phyloP scores from a whole-genome alignment of 106 monocot genomes.

The Apostasia shenzhenica region DNA sequence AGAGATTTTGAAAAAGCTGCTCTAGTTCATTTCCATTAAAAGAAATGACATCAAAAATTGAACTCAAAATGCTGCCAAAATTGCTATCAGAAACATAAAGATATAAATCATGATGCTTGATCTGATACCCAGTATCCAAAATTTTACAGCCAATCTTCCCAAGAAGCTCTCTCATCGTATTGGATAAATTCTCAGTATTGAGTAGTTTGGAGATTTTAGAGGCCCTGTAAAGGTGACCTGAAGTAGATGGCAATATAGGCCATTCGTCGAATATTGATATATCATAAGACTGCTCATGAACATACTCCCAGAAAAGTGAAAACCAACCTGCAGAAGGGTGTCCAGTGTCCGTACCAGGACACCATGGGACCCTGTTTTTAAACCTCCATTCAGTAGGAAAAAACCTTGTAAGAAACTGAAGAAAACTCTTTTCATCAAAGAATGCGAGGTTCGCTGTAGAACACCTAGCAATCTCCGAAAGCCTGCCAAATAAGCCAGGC shows the following conservation, averaged over 20 bases:
- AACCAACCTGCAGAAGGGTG: constrained; percentile 59
- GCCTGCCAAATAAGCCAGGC: constrained; percentile 36
- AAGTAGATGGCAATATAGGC: constrained; percentile 89
- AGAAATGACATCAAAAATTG: constrained; percentile 56
- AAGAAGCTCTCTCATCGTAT: constrained; percentile 43
- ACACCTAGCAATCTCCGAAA: constrained; percentile 54
- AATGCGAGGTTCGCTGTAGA: constrained; percentile 53
- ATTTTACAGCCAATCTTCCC: constrained; percentile 81
- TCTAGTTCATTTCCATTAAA: constrained; percentile 26
- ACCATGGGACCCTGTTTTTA: constrained; percentile 59
- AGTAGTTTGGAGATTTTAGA: constrained; percentile 66
- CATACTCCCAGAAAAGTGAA: constrained; percentile 84
- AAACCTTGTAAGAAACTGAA: constrained; percentile 59
- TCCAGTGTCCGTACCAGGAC: constrained; percentile 29
- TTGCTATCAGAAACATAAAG: constrained; percentile 63
- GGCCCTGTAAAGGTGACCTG: constrained; percentile 66
- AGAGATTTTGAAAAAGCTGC: constrained; percentile 35
- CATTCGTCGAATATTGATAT: constrained; percentile 76
- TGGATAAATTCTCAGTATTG: constrained; percentile 50
- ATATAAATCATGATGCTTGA: constrained; percentile 50
- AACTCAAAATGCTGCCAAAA: constrained; percentile 63
- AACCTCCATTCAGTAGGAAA: constrained; percentile 82
- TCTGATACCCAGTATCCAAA: constrained; percentile 46
- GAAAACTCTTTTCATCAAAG: constrained; percentile 45
- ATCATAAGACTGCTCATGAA: constrained; percentile 45